Evolutionary conservation across 1,284 basidiomycete genomes (phyloP), one percentile per base, ranked within the genome.

Genomic region (Irpex sp.): DNA sequence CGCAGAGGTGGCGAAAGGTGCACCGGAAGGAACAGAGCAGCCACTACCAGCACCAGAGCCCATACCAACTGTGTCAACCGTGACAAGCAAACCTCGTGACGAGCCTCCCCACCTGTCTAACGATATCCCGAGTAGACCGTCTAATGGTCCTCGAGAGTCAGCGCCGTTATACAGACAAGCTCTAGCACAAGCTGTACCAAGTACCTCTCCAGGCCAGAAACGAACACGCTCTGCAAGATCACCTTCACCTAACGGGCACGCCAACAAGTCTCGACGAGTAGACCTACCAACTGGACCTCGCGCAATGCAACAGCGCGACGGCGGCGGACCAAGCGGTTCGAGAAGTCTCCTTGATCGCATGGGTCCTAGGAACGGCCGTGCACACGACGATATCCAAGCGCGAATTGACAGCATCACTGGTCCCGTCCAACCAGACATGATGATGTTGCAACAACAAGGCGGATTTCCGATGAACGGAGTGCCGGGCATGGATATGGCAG

Each of bases 281-380:
- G 89, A 93, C 67, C 77, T 92, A 0, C 91, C 91, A 1, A 90
- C 89, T 1, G 90, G 88, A 17, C 91, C 91, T 31, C 83, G 91
- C 51, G 91, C 92, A 1, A 93, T 93, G 90, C 80, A 84, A 61
- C 68, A 68, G 26, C 60, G 68, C 7, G 66, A 69, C 47, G 66
- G 65, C 7, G 68, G 76, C 69, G 54, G 78, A 72, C 67, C 68
- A n/a, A 68, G 69, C 35, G 68, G 70, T 63, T 67, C 79, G 8
- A 81, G 86, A 61, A 92, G 90, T 74, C 78, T 93, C 51, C 74
- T 93, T 51, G 91, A 93, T 63, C 83, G 91, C 58, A 84, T 93
- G 36, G 86, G 86, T 15, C 82, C 83, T 7, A 66, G 73, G 9
- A 63, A 79, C 62, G 70, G 68, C 1, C 66, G 60, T 55, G 66